Evolutionary conservation across 2,329 filamentous ascomycete genomes (phyloP).

Genomic region (Tolypocladium ovalisporum): DNA sequence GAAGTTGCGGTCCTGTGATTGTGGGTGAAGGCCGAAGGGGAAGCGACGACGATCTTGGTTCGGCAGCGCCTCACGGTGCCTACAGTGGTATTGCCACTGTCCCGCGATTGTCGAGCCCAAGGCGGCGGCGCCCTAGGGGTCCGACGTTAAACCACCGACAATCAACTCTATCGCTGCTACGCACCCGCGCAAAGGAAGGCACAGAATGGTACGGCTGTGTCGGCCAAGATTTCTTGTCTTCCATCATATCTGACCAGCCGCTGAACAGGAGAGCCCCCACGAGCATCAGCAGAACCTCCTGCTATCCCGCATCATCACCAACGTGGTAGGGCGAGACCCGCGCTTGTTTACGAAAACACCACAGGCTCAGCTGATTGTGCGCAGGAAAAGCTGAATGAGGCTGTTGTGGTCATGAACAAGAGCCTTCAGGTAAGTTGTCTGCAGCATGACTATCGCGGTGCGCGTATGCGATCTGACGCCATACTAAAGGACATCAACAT

Average conservation of each 20-base stretch:
- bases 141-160: not conserved
- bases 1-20: not conserved
- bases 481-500: conserved; percentile 78
- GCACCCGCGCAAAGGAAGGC: not conserved
- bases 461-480: not conserved
- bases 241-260: not conserved
- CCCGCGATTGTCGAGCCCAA: not conserved
- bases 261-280: conserved; percentile 74
- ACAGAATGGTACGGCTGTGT: not conserved
- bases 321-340: conserved; percentile 59
- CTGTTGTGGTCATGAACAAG: conserved; percentile 86
- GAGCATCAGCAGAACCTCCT: conserved; percentile 94
- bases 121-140: not conserved
- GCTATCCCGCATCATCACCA: conserved; percentile 90
- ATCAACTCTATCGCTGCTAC: not conserved
- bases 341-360: not conserved
- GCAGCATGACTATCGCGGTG: not conserved
- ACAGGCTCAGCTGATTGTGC: not conserved
- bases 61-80: conserved; percentile 23
- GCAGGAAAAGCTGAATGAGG: conserved; percentile 95
- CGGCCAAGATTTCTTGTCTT: not conserved
- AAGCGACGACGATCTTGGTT: conserved; percentile 8
- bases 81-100: conserved; percentile 4
- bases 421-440: conserved; percentile 57
- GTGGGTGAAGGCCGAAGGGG: not conserved